Base-by-base conservation (phyloP, 768 basidiomycete species). In the Mycena chlorophos region DNA sequence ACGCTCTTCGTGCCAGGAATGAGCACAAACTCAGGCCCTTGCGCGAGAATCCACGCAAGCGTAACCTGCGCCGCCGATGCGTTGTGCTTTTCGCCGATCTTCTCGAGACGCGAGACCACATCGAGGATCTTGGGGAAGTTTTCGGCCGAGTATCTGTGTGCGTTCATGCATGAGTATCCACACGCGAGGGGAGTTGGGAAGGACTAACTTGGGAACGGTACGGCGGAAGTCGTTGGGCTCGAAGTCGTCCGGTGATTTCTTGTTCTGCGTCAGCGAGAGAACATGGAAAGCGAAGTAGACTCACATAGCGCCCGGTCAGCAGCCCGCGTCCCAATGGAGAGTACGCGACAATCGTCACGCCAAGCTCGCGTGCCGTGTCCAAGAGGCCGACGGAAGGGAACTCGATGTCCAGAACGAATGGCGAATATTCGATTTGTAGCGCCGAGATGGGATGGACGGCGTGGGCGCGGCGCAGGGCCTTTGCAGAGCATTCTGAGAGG, bases 271-370 rank as follows among this genome's bases (percentile, higher is more conserved):
- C 19, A 12, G 34, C 45, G 39, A 34, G 14, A n/a, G 8, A 50
- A 12, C 46, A 13, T 22, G 5, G 42, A 29, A 6, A 19, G 40
- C 22, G 17, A 57, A 26, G 5, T 47, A 13, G 12, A 58, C 73
- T 39, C 39, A 74, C 76, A 51, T 70, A 75, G 69, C 67, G 69
- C 19, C 81, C 81, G 1, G 78, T 80, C 46, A 79, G 60, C 28
- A 84, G 45, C 0, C 82, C 81, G 19, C 80, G 71, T 1, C 75
- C 79, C 31, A 83, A 71, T 0, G 83, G 83, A 17, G 74, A 71
- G 58, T 81, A 82, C 2, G 76, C 77, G 19, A 83, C 71, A 47
- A 81, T 69, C 2, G 72, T 64, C 17, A 80, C 68, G 3, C 79
- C 78, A 13, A 78, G 67, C 60, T 81, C 77, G 22, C 74, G 58